Evolutionary conservation across 805 yeast genomes (phyloP).

Genomic region (Priceomyces castillae): DNA sequence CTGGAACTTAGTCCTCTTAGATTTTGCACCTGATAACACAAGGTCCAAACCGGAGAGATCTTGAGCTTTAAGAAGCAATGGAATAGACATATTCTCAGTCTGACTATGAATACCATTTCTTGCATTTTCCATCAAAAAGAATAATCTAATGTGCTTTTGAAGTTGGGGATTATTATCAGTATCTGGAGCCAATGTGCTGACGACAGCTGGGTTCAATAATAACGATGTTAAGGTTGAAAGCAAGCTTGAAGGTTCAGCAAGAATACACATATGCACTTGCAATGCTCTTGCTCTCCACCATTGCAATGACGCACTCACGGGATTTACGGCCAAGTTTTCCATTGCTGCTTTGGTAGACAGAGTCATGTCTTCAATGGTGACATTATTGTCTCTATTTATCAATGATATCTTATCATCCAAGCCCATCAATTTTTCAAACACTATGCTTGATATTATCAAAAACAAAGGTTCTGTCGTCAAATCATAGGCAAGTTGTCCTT

Average conservation of each 20-base stretch:
- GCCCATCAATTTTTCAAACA: slow-evolving; percentile 44
- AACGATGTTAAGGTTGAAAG: slow-evolving; percentile 42
- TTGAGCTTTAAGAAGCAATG: slow-evolving; percentile 54
- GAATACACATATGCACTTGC: slow-evolving; percentile 60
- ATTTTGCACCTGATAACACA: slow-evolving; percentile 82
- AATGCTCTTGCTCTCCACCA: slow-evolving; percentile 81
- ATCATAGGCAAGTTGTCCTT: slow-evolving; percentile 72
- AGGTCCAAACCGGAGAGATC: slow-evolving; percentile 58
- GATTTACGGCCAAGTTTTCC: slow-evolving; percentile 15
- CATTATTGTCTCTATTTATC: slow-evolving; percentile 26
- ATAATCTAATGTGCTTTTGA: slow-evolving; percentile 39
- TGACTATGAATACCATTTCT: slow-evolving; percentile 60
- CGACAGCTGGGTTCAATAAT: slow-evolving; percentile 34
- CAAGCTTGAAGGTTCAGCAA: slow-evolving; percentile 59
- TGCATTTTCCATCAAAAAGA: slow-evolving; percentile 65
- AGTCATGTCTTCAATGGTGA: slow-evolving; percentile 25
- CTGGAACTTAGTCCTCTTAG: slow-evolving; percentile 84
- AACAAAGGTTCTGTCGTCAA: slow-evolving; percentile 38
- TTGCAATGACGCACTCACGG: slow-evolving; percentile 45
- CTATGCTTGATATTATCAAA: slow-evolving; percentile 25
- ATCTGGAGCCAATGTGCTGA: slow-evolving; percentile 27
- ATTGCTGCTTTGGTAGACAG: slow-evolving; percentile 9
- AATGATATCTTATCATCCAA: slow-evolving; percentile 37
- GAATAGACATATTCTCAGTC: slow-evolving; percentile 59
- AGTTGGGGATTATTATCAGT: slow-evolving; percentile 27